Percentiles rank a stretch among this genome's conserved stretches.
These are phyloP conservation scores for Ormosia emarginata DNA, from an alignment of 306 rosid genomes.

Conservation along the genomic window DNA sequence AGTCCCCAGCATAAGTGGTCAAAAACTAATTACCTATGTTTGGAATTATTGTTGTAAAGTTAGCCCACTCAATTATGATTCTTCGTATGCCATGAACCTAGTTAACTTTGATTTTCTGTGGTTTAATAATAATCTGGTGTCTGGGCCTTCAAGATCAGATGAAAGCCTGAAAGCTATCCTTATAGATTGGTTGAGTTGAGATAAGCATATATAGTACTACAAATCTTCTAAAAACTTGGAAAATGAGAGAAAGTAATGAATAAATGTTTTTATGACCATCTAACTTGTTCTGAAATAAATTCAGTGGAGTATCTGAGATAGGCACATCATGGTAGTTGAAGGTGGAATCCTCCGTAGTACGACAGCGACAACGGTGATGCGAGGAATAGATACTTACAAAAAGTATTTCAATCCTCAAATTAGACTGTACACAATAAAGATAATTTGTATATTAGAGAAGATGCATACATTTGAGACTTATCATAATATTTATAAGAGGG, in stretches of 20 bases:
- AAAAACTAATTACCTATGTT: neutral
- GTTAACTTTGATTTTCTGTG: neutral
- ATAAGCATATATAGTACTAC: neutral
- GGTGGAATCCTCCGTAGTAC: too few species aligned
- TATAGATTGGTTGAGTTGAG: neutral
- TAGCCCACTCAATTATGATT: neutral
- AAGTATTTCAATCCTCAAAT: too few species aligned
- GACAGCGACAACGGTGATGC: too few species aligned
- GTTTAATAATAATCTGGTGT: neutral
- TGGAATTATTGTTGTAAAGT: neutral
- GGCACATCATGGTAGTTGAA: too few species aligned
- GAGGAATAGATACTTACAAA: too few species aligned
- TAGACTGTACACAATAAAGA: too few species aligned
- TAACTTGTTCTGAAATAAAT: too few species aligned
- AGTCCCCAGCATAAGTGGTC: neutral
- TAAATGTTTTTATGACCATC: neutral
- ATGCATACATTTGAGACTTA: too few species aligned
- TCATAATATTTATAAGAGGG: too few species aligned
- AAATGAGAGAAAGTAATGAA: neutral
- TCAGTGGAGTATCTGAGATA: too few species aligned
- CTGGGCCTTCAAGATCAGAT: neutral
- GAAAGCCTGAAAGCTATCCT: neutral
- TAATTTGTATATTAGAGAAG: too few species aligned
- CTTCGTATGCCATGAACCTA: neutral
- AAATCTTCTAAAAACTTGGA: neutral